phyloP scores from a whole-genome alignment of 2,329 filamentous ascomycete genomes.

The Fusarium cyanostomum region DNA sequence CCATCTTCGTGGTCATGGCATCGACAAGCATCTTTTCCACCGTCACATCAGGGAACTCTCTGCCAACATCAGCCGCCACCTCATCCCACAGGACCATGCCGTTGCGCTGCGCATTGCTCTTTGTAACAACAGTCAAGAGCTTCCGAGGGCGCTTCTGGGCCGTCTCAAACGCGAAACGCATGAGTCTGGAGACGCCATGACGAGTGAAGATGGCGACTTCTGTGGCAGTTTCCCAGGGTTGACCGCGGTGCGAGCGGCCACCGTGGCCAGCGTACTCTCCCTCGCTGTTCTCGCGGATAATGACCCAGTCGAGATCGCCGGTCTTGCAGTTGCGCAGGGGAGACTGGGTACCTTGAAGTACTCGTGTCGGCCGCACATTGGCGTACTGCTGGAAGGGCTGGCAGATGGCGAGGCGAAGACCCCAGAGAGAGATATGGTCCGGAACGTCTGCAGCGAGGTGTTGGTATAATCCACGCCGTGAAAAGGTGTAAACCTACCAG shows the following conservation, averaged over 20 bases:
- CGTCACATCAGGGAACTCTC: slow-evolving; percentile 68
- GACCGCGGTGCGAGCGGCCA: slow-evolving; percentile 66
- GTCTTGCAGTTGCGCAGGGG: slow-evolving; percentile 61
- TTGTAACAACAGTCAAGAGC: slow-evolving; percentile 70
- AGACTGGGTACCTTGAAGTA: slow-evolving; percentile 68
- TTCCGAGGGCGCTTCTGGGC: slow-evolving; percentile 66
- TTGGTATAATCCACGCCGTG: neutral
- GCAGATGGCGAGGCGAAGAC: slow-evolving; percentile 70
- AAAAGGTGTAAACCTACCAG: slow-evolving; percentile 44
- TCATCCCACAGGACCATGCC: slow-evolving; percentile 77
- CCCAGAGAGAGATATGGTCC: slow-evolving; percentile 74
- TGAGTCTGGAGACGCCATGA: slow-evolving; percentile 65
- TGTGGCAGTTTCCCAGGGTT: slow-evolving; percentile 68
- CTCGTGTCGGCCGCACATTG: slow-evolving; percentile 70
- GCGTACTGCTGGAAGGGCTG: slow-evolving; percentile 73
- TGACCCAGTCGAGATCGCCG: slow-evolving; percentile 71
- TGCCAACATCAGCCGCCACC: slow-evolving; percentile 62
- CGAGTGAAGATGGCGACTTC: slow-evolving; percentile 72
- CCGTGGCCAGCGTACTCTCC: slow-evolving; percentile 74
- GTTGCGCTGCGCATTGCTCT: slow-evolving; percentile 72
- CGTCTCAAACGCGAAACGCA: slow-evolving; percentile 71
- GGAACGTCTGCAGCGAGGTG: slow-evolving; percentile 58
- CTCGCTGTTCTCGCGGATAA: slow-evolving; percentile 73
- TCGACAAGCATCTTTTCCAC: slow-evolving; percentile 74
- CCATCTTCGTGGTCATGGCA: slow-evolving; percentile 73